phyloP scores from a whole-genome alignment of 1,284 basidiomycete species.

The Tilletia indica region DNA sequence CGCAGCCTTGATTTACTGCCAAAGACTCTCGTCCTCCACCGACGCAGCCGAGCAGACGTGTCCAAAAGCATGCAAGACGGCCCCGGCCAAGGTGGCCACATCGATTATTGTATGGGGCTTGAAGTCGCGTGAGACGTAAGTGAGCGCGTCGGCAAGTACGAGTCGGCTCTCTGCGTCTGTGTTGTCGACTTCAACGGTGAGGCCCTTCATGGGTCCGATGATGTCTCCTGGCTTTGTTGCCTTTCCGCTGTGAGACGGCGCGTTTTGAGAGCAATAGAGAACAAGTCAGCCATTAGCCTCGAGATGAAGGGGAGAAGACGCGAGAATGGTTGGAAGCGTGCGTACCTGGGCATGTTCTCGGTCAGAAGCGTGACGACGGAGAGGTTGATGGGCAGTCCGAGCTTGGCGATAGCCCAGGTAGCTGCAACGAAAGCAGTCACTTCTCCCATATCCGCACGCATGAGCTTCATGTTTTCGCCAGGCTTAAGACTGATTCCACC shows the following conservation, averaged over 20 bases:
- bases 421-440: slow-evolving; percentile 75
- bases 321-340: background rate
- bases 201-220: slow-evolving; percentile 82
- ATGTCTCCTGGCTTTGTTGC: slow-evolving; percentile 83
- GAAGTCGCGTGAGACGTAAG: slow-evolving; percentile 74
- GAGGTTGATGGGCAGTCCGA: slow-evolving; percentile 75
- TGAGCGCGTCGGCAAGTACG: slow-evolving; percentile 73
- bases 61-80: slow-evolving; percentile 60
- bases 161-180: slow-evolving; percentile 85
- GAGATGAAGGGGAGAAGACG: too few species aligned
- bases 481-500: slow-evolving; percentile 86
- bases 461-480: slow-evolving; percentile 63
- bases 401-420: slow-evolving; percentile 74
- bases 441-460: slow-evolving; percentile 54
- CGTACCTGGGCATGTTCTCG: slow-evolving; percentile 81
- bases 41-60: slow-evolving; percentile 76
- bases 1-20: slow-evolving; percentile 66
- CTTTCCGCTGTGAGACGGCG: slow-evolving; percentile 62
- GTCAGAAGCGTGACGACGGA: slow-evolving; percentile 71
- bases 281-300: background rate
- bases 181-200: slow-evolving; percentile 82
- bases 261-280: too few species aligned
- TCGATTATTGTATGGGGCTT: slow-evolving; percentile 80
- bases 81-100: slow-evolving; percentile 74
- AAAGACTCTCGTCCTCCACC: slow-evolving; percentile 63